phyloP scores from a whole-genome alignment of 1,284 basidiomycete species.

The Moesziomyces parantarcticus region DNA sequence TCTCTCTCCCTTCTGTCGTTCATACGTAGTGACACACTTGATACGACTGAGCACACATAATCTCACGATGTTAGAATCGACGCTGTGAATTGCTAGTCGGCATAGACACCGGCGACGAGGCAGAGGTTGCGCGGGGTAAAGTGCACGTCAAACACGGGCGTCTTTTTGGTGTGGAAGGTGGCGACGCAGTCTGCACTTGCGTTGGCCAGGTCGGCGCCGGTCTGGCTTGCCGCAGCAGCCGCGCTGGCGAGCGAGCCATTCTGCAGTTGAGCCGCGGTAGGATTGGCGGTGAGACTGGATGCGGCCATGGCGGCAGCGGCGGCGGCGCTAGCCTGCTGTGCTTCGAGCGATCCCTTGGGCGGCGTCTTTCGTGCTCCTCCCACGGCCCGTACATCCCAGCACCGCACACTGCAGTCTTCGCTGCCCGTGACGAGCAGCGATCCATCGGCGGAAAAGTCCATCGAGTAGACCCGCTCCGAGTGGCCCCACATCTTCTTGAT shows the following conservation, averaged over 20 bases:
- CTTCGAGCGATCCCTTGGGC: constrained; percentile 27
- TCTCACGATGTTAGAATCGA: no score
- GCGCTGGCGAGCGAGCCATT: constrained; percentile 11
- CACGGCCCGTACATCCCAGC: constrained; percentile 91
- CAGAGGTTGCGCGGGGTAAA: constrained; percentile 95
- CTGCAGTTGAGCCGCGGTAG: constrained; percentile 4
- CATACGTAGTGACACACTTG: no score
- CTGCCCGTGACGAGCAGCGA: constrained; percentile 87
- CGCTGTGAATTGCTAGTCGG: constrained; percentile 15
- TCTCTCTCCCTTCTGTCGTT: no score
- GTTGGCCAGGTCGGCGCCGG: constrained; percentile 19
- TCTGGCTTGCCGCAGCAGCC: constrained; percentile 4
- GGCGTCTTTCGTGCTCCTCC: constrained; percentile 69
- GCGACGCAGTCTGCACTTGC: constrained; percentile 79
- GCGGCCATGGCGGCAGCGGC: constrained; percentile 7
- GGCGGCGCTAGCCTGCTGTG: constrained; percentile 24
- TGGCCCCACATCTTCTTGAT: constrained; percentile 99
- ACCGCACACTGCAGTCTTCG: constrained; percentile 92
- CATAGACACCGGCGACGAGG: constrained; percentile 78
- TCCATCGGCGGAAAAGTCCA: constrained; percentile 92
- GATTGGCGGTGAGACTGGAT: background rate
- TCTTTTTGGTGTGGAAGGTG: constrained; percentile 94
- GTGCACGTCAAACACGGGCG: constrained; percentile 88
- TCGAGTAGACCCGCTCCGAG: constrained; percentile 84
- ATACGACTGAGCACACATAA: no score